Conservation (phyloP, 768 basidiomycete species). For the Hygrocybe punicea region DNA sequence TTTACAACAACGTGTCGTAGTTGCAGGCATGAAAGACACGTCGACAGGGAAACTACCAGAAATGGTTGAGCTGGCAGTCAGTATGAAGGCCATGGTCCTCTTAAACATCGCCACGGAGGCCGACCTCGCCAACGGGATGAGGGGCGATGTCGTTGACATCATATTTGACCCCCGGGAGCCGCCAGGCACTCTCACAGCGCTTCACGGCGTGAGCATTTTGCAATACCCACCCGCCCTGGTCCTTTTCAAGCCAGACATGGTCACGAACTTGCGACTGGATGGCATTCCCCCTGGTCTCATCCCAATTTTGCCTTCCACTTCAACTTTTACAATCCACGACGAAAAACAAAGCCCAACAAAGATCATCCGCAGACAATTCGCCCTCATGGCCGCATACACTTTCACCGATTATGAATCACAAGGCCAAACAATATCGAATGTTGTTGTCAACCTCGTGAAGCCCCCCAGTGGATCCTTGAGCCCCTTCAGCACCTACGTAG, state of each 20-base stretch:
- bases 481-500: conserved; percentile 33
- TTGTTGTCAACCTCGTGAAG: conserved; percentile 35
- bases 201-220: not conserved
- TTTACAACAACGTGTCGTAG: too few relatives aligned
- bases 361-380: conserved; percentile 21
- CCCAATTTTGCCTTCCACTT: too few relatives aligned
- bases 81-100: conserved; percentile 3
- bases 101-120: too few relatives aligned
- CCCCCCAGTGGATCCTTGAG: conserved; percentile 26
- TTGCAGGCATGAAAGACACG: too few relatives aligned
- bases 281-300: too few relatives aligned
- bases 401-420: conserved; percentile 43
- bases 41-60: not conserved
- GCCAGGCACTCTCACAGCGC: not conserved
- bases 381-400: conserved; percentile 35
- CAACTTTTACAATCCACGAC: not conserved
- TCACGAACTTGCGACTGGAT: too few relatives aligned
- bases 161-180: not conserved
- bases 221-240: not conserved
- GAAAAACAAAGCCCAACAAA: not conserved
- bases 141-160: too few relatives aligned
- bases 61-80: not conserved
- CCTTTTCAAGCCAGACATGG: too few relatives aligned
- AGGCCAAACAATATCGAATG: conserved; percentile 36
- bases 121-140: too few relatives aligned